Conservation (phyloP, 495 filamentous ascomycete genomes). For the Daldinia grandis region DNA sequence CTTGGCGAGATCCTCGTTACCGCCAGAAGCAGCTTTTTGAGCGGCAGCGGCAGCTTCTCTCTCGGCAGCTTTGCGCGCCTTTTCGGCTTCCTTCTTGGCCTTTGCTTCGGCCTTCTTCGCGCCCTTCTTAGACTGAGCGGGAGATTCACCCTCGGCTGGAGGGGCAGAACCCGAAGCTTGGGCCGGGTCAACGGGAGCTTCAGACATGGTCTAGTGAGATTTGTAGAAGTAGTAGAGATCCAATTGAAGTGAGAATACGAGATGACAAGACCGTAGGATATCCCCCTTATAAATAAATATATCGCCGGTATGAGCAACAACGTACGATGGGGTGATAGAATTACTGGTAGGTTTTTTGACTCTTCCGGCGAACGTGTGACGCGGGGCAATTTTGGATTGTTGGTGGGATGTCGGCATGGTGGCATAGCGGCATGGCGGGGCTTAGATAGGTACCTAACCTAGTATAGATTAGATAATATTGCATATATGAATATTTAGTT, state of each 20-base stretch:
- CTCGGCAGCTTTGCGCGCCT: conserved; percentile 62
- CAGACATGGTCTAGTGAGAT: conserved; percentile 19
- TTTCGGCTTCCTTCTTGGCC: conserved; percentile 59
- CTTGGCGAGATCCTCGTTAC: conserved; percentile 72
- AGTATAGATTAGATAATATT: no score
- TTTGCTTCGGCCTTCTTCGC: conserved; percentile 65
- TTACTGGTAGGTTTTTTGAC: conserved; percentile 30
- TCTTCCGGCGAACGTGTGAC: conserved; percentile 37
- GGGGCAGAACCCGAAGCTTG: conserved; percentile 37
- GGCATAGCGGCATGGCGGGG: conserved; percentile 26
- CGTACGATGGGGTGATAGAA: conserved; percentile 14
- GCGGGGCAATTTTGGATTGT: conserved; percentile 41
- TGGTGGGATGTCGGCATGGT: conserved; percentile 17
- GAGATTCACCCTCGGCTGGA: conserved; percentile 31
- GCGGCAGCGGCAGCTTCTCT: conserved; percentile 52
- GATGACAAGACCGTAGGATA: background rate
- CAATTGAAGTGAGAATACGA: conserved; percentile 7
- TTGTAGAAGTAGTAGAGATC: background rate
- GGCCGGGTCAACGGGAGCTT: conserved; percentile 35
- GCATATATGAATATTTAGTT: conserved; percentile 24
- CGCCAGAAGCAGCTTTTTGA: conserved; percentile 59
- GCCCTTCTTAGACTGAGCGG: conserved; percentile 60
- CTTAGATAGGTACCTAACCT: background rate
- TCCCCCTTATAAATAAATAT: conserved; percentile 7
- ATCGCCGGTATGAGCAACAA: conserved; percentile 8